Evolutionary conservation across 352 stramenopile genomes (phyloP), one percentile per base, ranked within the genome.

Genomic region (Phytopythium ostracodes): DNA sequence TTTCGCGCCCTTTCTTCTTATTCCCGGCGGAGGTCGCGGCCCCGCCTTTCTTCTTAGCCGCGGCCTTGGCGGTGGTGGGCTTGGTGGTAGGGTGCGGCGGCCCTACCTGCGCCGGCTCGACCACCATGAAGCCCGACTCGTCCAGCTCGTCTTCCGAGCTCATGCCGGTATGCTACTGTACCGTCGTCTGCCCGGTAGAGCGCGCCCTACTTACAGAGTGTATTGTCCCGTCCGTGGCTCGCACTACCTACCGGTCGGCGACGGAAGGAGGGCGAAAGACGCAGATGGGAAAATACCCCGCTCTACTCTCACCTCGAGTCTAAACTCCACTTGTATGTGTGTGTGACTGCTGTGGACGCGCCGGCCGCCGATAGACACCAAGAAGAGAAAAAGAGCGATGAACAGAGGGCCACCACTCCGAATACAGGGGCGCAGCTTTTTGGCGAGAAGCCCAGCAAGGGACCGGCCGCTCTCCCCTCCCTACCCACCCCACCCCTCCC

Each of bases 111-210:
- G 58, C 56, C 3, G 62, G 51, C 46, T 54, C 63, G 33, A 71
- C 9, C 31, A 67, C 22, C 46, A 62, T 5, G 43, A 70, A 72
- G 55, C 64, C 63, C 15, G 38, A 20, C 2, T 60, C 60, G 42
- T 75, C 66, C 29, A 76, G 25, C 27, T 76, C 66, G 53, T 59
- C 53, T 20, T 56, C 62, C 44, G 73, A 70, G 38, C 69, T 81
- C 62, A 72, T 69, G 35, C 6, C 17, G n/a, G n/a, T 20, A 72
- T 69, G 35, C 6, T 20, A 11, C 6, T 20, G 6, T 2, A 10
- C 17, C 9, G 9, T 27, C 14, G 31, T 29, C 18, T 43, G 25
- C 17, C 33, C 2, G 33, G 10, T 38, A 38, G 10, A 38, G 33
- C 33, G 33, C 33, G 33, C 10, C 33, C 33, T 56, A 15, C n/a